These are phyloP conservation scores for Albizia julibrissin DNA, from an alignment of 306 rosid species.

Conservation along the genomic window DNA sequence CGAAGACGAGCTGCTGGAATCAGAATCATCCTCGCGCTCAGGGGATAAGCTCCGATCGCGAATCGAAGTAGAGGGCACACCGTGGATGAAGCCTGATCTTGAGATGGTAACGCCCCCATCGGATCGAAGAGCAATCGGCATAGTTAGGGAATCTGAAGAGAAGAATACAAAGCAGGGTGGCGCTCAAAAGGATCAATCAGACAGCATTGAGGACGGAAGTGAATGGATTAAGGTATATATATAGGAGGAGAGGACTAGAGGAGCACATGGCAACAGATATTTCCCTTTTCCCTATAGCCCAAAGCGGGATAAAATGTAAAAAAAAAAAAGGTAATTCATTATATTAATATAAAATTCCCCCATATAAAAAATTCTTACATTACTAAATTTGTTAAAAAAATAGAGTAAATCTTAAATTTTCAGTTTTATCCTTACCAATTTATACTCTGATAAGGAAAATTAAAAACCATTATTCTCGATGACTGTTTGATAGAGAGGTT, in stretches of 20 bases:
- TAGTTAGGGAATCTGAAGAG: conserved; percentile 26
- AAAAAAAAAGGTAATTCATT: no score
- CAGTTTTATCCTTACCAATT: no score
- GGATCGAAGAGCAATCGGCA: conserved; percentile 55
- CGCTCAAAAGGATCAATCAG: not conserved
- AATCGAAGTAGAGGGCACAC: conserved; percentile 46
- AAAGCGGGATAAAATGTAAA: not conserved
- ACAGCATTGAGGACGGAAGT: not conserved
- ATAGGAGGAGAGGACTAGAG: not conserved
- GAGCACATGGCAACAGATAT: not conserved
- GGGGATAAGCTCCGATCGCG: conserved; percentile 44
- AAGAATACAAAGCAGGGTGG: not conserved
- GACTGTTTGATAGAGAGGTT: no score
- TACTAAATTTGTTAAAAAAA: no score
- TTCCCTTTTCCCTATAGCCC: not conserved
- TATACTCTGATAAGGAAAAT: no score
- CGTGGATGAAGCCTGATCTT: conserved; percentile 48
- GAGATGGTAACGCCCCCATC: conserved; percentile 34
- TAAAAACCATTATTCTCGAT: no score
- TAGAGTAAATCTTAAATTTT: no score
- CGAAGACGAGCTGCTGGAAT: conserved; percentile 63
- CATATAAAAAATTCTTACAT: no score
- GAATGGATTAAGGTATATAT: not conserved
- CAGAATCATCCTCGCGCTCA: conserved; percentile 46
- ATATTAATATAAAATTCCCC: no score